Base-by-base conservation (phyloP, 495 filamentous ascomycete species). In the Hypoxylon cercidicola region DNA sequence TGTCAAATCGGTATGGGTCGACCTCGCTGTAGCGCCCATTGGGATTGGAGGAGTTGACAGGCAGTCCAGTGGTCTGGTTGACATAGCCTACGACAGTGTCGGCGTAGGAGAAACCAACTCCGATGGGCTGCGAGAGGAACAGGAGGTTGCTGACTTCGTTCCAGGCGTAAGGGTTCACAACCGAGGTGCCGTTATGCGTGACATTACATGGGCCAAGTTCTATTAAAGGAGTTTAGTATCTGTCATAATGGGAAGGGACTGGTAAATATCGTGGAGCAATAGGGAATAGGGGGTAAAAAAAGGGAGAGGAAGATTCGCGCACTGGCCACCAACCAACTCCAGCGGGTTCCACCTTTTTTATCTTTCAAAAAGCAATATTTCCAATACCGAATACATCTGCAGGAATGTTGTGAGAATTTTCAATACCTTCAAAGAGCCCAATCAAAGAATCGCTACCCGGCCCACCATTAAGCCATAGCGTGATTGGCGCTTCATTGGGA, bases 121-220 rank as follows among this genome's bases (percentile, higher is more conserved):
- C 88, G 34, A 88, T 70, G 11, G 88, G 84, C 67, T 91, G 85
- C 0, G 85, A 87, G 32, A 90, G 73, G 69, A 87, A 90, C 2
- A 90, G 75, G 76, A 90, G 76, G 53, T 90, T 90, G 46, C 85
- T 88, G 9, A 84, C 81, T 71, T 87, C 83, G 59, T 81, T 88
- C 86, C 87, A 90, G 3, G 82, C 79, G 65, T 87, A 85, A 7
- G 85, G 84, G 64, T 88, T 88, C 37, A 87, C 67, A 25, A 77
- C 72, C 3, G 84, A 78, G 30, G 79, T 80, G 45, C 82, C 72
- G 25, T 83, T 76, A 46, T 79, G 70, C 13, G 82, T 84, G 21
- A 88, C 78, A 55, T 78, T 77, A 68, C 86, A 88, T 8, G 87
- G 86, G 4, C 86, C 86, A 53, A 85, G 69, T 68, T 89, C 86